Conservation (phyloP, 257 asterid species). For the Mitragyna speciosa region DNA sequence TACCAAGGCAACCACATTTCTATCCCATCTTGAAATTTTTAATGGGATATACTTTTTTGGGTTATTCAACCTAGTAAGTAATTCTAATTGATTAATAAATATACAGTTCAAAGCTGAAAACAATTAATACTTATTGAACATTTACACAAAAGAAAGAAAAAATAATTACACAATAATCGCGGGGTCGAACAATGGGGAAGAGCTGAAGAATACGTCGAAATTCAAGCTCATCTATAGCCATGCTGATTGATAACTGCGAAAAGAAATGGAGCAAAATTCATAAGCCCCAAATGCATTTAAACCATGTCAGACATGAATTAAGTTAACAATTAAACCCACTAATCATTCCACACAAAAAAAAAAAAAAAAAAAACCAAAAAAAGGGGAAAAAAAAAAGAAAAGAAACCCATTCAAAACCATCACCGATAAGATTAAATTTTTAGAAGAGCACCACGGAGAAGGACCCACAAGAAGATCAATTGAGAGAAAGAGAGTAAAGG, state of each 20-base stretch:
- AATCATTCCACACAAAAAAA: not conserved
- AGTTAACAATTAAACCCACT: not conserved
- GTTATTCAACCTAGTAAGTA: not conserved
- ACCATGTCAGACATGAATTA: not conserved
- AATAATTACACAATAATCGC: constrained; percentile 56
- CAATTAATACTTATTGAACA: too few species aligned
- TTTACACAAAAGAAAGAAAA: not conserved
- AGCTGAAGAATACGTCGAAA: constrained; percentile 61
- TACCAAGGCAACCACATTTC: not conserved
- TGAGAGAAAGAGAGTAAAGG: not conserved
- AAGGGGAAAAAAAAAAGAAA: too few species aligned
- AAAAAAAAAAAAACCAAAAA: not conserved
- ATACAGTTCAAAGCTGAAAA: not conserved
- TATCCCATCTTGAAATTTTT: not conserved
- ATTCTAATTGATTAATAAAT: not conserved
- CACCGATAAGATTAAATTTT: not conserved
- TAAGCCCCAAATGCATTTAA: not conserved
- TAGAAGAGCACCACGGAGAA: not conserved
- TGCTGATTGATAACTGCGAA: not conserved
- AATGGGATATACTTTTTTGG: not conserved
- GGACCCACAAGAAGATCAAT: not conserved
- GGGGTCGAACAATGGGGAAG: constrained; percentile 67
- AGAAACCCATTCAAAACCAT: not conserved
- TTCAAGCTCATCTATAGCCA: constrained; percentile 55
- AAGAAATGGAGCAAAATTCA: not conserved